Evolutionary conservation across 352 stramenopile genomes (phyloP).

Genomic region (Phytophthora brassicae): DNA sequence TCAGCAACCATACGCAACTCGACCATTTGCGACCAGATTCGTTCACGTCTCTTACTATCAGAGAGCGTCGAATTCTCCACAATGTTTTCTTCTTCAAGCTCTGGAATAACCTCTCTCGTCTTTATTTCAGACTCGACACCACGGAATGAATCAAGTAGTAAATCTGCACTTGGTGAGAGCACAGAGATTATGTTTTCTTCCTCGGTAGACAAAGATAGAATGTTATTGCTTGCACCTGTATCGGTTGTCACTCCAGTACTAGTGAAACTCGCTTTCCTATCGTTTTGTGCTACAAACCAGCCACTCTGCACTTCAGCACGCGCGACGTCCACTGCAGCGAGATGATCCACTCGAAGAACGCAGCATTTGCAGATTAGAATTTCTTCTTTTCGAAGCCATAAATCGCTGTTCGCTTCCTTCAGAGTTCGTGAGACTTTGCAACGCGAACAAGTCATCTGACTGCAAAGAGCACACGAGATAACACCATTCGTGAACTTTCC

Average conservation of each 20-base stretch:
- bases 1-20: constrained; percentile 45
- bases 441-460: constrained; percentile 24
- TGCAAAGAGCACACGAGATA: constrained; percentile 24
- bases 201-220: constrained; percentile 9
- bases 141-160: constrained; percentile 29
- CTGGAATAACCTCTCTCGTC: neutral
- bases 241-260: constrained; percentile 26
- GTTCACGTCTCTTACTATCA: constrained; percentile 28
- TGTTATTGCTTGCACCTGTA: constrained; percentile 19
- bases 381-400: constrained; percentile 33
- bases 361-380: constrained; percentile 36
- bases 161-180: constrained; percentile 27
- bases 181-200: constrained; percentile 28
- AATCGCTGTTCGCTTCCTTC: constrained; percentile 27
- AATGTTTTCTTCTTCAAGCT: constrained; percentile 1
- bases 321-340: constrained; percentile 28
- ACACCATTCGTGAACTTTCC: constrained; percentile 13
- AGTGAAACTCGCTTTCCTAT: constrained; percentile 6
- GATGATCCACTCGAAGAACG: constrained; percentile 26
- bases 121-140: constrained; percentile 4
- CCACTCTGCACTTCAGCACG: constrained; percentile 24
- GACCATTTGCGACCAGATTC: constrained; percentile 51
- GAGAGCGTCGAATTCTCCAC: constrained; percentile 15
- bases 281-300: constrained; percentile 10
- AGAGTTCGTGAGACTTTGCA: constrained; percentile 30